phyloP scores from a whole-genome alignment of 1,284 basidiomycete species.

The Apiotrichum sp. region DNA sequence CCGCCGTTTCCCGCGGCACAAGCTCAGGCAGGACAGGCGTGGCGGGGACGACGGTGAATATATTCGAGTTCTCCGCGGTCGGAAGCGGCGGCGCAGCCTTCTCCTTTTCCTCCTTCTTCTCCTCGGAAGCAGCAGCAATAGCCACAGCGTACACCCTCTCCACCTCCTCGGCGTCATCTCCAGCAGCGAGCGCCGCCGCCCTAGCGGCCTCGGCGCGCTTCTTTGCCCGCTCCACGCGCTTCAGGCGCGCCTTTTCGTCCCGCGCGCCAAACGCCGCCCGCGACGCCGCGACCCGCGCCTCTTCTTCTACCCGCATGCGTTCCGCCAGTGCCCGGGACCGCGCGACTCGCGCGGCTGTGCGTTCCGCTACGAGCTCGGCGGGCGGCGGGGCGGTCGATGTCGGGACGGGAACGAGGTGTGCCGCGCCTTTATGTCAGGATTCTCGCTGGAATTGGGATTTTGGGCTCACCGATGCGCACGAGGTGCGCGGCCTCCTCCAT shows the following conservation, averaged over 20 bases:
- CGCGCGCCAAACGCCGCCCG: constrained; percentile 50
- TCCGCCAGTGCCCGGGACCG: constrained; percentile 13
- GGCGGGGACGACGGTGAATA: constrained; percentile 27
- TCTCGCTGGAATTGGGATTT: not conserved
- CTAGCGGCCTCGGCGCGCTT: constrained; percentile 49
- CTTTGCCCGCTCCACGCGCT: constrained; percentile 60
- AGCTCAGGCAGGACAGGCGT: constrained; percentile 12
- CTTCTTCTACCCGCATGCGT: constrained; percentile 50
- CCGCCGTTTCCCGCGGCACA: constrained; percentile 13
- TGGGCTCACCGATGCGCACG: constrained; percentile 61
- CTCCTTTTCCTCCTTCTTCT: not conserved
- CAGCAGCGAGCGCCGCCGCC: constrained; percentile 5
- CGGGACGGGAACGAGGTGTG: constrained; percentile 69
- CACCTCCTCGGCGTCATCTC: constrained; percentile 7
- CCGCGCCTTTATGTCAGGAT: constrained; percentile 55
- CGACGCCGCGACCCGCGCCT: constrained; percentile 21
- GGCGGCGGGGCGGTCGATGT: constrained; percentile 56
- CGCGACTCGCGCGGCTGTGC: constrained; percentile 27
- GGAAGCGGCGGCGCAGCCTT: not conserved
- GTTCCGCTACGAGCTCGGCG: constrained; percentile 49
- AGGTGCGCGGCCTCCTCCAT: constrained; percentile 89
- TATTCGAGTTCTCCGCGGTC: constrained; percentile 13
- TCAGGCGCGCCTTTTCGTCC: constrained; percentile 52
- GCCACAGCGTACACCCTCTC: constrained; percentile 6
- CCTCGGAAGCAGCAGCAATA: not conserved